Evolutionary conservation across 768 basidiomycete species (phyloP), one percentile per base, ranked within the genome.

Genomic region (Tephrocybe sp.): DNA sequence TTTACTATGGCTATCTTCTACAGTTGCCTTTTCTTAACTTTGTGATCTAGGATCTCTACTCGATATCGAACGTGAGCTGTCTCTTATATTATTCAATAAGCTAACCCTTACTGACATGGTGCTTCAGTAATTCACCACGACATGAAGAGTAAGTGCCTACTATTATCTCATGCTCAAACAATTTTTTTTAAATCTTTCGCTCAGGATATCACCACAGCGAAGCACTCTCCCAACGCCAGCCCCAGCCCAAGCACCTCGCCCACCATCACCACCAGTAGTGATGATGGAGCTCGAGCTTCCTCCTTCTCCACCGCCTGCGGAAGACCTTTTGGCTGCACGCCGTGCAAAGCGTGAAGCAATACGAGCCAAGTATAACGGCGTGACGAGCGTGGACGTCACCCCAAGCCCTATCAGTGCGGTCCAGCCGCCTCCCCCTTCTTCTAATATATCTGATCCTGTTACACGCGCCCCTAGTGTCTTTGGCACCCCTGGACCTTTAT

Each of bases 321-420:
- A 90, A 60, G 75, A 81, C 37, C 68, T 83, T 8, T 74, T 89
- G 27, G 87, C 79, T 19, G 84, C 80, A 24, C 82, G 89, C 8
- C 80, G 86, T 22, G 87, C 87, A 12, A 77, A 73, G 52, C 83
- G 91, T 24, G 82, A 82, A 51, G 90, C 87, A 8, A 92, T 94
- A 47, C 71, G 89, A 35, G 89, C 88, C 47, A 92, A 89, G 66
- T 87, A 90, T 66, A 59, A 73, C 5, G 79, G 78, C 13, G 66
- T 74, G 47, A 65, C 72, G 47, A 78, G 75, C 52, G 67, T 70
- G 47, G 75, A 76, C 57, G 63, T 73, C 55, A 80, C 78, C 53
- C 77, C 80, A 28, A 82, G 80, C 60, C 80, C 81, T 70, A 83
- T 81, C 69, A 86, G 84, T 84, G 83, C 84, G 81, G 80, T 81